Base-by-base conservation (phyloP, 73 alveolate species). In the Halteria grandinella region DNA sequence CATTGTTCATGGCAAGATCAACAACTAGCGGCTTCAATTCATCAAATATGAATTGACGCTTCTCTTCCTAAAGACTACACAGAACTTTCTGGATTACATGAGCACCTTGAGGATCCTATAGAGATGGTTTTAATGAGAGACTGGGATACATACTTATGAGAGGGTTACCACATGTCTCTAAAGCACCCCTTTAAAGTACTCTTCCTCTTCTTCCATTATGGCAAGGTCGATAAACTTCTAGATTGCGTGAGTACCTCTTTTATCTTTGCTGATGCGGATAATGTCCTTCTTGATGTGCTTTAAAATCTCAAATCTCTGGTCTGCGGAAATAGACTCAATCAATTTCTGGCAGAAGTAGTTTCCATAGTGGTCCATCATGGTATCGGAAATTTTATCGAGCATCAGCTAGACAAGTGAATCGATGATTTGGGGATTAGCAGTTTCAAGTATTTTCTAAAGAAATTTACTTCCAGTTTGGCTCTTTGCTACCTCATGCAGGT, bases 191-290 rank as follows among this genome's bases (percentile, higher is more conserved):
- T 52, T 71, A 27, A 91, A 51, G 73, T 59, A 75, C 29, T 76
- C 53, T 55, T 81, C 86, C 31, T 91, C 97, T 59, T 85, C 90
- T 28, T 48, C 71, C 29, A 69, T 18, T 36, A 63, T 79, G 40
- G 87, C 83, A 32, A 74, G 86, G 50, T 84, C 90, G 23, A 91
- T 87, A 36, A 91, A 54, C 41, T 90, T 86, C 80, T 91, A 81
- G 32, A 91, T 69, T 7, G 94, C 72, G 55, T 87, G 93, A 39
- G 97, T 91, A 31, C 97, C 97, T 24, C 74, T 85, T 43, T 66
- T 79, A 74, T 91, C 91, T 53, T 81, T 54, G 57, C 89, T 47
- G 7, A 91, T 74, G 0, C 64, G 85, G 23, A 89, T 70, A 44
- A 87, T 77, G n/a, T 83, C 79, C 3, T 48, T 62, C 58, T 66